Evolutionary conservation across 1,284 basidiomycete genomes (phyloP), one percentile per base, ranked within the genome.

Genomic region (Pseudozyma thailandica): DNA sequence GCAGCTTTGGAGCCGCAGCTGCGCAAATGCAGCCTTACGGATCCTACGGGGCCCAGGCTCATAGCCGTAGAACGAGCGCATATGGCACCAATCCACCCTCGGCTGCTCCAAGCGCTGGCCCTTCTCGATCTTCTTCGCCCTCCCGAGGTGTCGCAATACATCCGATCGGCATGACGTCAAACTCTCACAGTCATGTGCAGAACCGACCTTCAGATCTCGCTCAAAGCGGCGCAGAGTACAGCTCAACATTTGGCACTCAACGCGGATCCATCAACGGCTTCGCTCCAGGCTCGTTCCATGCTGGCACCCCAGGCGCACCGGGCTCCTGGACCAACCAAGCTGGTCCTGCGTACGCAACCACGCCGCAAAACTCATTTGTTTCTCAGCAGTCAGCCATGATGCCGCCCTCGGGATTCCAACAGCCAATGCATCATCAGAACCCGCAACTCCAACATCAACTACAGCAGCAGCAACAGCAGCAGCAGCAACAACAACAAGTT

Each of bases 21-120:
- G 33, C 61, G 2, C 52, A 59, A 27, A 59, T 60, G 52, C 57
- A 53, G 25, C 52, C 57, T 12, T 56, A 49, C 21, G 59, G 56
- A 7, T 42, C 53, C 0, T 54, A 56, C 16, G 9, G 41, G 12
- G 26, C 28, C 5, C 62, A 54, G 9, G 30, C 39, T 27, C 59
- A 72, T 31, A 50, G 51, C n/a, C 58, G 70, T 26, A 53, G 55
- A 23, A 33, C 59, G 8, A 72, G 70, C 44, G 70, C 55, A 10
- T 63, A 72, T 26, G 33, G 58, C n/a, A 59, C 63, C 38, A 63
- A 60, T 16, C 64, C 70, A 16, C 70, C 63, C 21, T 72, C 70
- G 10, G 59, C 63, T 31, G 70, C 63, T 6, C 59, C 70, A 10
- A 72, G 63, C 38, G 70, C 70, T 0, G 70, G 70, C 15, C 63